phyloP scores from a whole-genome alignment of 192 early-diverging fungal genomes.

The Gamsiella multidivaricata region DNA sequence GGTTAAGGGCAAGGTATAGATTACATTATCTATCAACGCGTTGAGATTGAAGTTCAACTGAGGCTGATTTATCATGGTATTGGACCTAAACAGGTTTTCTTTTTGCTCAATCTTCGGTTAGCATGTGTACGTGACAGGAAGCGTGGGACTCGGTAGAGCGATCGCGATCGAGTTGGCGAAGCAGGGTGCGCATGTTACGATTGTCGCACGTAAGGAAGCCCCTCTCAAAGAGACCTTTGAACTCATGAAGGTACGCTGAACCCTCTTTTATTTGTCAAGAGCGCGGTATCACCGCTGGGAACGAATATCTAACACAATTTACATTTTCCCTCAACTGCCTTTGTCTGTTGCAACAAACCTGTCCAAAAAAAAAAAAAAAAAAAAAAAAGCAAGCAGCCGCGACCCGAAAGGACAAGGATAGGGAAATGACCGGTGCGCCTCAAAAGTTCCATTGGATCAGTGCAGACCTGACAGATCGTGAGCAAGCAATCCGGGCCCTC shows the following conservation, averaged over 20 bases:
- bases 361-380: no score
- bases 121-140: constrained; percentile 81
- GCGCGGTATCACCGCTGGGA: no score
- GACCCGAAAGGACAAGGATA: constrained; percentile 22
- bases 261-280: background rate
- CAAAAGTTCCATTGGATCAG: constrained; percentile 66
- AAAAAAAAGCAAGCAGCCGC: constrained; percentile 43
- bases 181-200: constrained; percentile 76
- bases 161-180: constrained; percentile 72
- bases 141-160: constrained; percentile 75
- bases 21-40: background rate
- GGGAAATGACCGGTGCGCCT: constrained; percentile 8
- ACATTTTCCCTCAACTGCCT: no score
- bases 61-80: no score
- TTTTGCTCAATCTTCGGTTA: no score
- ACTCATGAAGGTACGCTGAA: constrained; percentile 60
- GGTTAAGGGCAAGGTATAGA: constrained; percentile 40
- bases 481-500: constrained; percentile 65
- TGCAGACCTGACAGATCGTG: constrained; percentile 70
- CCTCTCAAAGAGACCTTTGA: constrained; percentile 64
- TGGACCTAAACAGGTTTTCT: no score
- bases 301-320: no score
- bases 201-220: constrained; percentile 65
- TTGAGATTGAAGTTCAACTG: no score
- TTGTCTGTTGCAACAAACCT: no score